Percentiles rank a stretch among this genome's conserved stretches.
Conservation (phyloP, 768 basidiomycete genomes). For the Agrocybe praecox region DNA sequence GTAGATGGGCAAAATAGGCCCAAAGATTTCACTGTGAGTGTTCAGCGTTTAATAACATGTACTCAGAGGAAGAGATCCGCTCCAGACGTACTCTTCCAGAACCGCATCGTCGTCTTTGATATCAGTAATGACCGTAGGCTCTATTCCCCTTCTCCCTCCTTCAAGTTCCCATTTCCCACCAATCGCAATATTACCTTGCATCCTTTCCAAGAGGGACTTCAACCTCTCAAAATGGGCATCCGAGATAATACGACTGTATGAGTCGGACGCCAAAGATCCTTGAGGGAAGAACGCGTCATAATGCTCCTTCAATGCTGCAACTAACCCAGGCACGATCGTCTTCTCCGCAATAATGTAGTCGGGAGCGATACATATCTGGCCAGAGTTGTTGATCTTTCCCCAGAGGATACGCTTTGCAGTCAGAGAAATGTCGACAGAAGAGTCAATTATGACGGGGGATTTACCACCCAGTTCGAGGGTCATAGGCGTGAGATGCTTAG, state of each 20-base stretch:
- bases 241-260: conserved; percentile 56
- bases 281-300: conserved; percentile 55
- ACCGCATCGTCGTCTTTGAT: conserved; percentile 57
- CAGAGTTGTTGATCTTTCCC: conserved; percentile 68
- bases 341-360: conserved; percentile 46
- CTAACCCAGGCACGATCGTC: conserved; percentile 46
- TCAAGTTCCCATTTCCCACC: conserved; percentile 38
- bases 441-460: conserved; percentile 46
- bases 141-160: conserved; percentile 45
- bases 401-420: conserved; percentile 68
- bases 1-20: conserved; percentile 68
- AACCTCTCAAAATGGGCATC: conserved; percentile 57
- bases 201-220: conserved; percentile 50
- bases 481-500: conserved; percentile 53
- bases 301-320: conserved; percentile 43
- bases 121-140: conserved; percentile 61
- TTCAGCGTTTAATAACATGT: neutral
- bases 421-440: conserved; percentile 39
- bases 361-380: conserved; percentile 68
- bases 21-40: conserved; percentile 65
- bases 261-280: conserved; percentile 44
- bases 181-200: conserved; percentile 56
- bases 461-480: conserved; percentile 62
- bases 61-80: neutral
- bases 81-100: conserved; percentile 56